Conservation (phyloP, 1,139 yeast genomes). For the Hyphopichia buzzinii region DNA sequence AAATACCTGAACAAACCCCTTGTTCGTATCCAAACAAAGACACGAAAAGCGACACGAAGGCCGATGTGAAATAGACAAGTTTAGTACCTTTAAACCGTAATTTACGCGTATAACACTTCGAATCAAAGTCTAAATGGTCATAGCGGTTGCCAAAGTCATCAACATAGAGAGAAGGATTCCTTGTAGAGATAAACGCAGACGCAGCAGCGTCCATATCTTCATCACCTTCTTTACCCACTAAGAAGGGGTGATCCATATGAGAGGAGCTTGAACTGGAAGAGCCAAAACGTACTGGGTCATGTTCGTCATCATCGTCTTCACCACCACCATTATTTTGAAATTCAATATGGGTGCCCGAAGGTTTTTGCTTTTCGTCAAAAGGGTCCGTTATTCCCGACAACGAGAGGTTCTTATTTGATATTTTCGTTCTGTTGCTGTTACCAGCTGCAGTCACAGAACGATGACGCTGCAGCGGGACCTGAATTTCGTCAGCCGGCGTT, state of each 20-base stretch:
- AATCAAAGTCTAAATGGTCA: conserved; percentile 38
- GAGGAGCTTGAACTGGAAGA: conserved; percentile 4
- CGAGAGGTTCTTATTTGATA: background rate
- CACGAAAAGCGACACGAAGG: conserved; percentile 81
- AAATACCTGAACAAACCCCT: conserved; percentile 83
- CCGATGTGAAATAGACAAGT: conserved; percentile 70
- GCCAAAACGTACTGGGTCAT: conserved; percentile 9
- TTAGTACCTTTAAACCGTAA: conserved; percentile 38
- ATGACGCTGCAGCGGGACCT: background rate
- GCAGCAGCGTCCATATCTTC: background rate
- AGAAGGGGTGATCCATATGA: conserved; percentile 1
- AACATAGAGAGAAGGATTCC: conserved; percentile 4
- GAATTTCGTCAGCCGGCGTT: background rate
- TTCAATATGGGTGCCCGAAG: conserved; percentile 7
- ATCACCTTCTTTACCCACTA: background rate
- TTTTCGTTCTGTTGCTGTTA: background rate
- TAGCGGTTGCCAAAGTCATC: conserved; percentile 40
- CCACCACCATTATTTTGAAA: conserved; percentile 7
- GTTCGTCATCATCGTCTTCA: conserved; percentile 1
- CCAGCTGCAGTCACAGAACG: background rate
- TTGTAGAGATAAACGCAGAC: background rate
- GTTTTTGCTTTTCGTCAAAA: conserved; percentile 4
- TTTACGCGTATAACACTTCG: conserved; percentile 30
- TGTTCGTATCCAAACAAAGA: conserved; percentile 88
- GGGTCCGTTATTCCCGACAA: background rate